Evolutionary conservation across 176 grass and related monocot genomes (phyloP).

Genomic region (Pontederia crassipes): DNA sequence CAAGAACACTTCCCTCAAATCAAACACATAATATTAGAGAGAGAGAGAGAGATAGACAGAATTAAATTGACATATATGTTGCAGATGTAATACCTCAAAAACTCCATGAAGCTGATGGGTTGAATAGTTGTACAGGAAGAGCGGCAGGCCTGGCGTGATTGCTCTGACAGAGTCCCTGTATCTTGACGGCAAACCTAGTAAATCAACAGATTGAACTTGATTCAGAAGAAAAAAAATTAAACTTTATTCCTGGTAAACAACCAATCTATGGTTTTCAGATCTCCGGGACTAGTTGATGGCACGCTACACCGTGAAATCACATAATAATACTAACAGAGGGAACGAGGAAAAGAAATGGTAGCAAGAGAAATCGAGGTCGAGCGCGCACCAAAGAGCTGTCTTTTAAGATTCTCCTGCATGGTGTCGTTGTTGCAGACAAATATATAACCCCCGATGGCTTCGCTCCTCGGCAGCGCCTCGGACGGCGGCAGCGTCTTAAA

Average conservation of each 20-base stretch:
- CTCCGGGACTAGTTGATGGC: neutral
- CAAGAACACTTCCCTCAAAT: neutral
- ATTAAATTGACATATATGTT: neutral
- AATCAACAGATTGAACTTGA: neutral
- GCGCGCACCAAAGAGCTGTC: conserved; percentile 81
- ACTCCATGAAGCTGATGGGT: conserved; percentile 96
- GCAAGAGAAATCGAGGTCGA: neutral
- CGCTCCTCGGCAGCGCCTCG: conserved; percentile 65
- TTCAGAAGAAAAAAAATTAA: too few species aligned
- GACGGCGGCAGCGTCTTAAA: conserved; percentile 93
- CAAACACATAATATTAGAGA: neutral
- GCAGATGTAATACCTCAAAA: conserved; percentile 54
- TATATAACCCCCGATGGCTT: conserved; percentile 89
- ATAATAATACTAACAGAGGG: too few species aligned
- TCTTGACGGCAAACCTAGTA: conserved; percentile 58
- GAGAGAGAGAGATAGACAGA: neutral
- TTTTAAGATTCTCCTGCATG: conserved; percentile 93
- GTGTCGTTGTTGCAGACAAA: conserved; percentile 99
- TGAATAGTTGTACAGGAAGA: conserved; percentile 99
- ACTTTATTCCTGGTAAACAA: too few species aligned
- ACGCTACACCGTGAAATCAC: too few species aligned
- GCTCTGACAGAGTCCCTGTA: conserved; percentile 94
- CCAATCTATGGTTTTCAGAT: too few species aligned
- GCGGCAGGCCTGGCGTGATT: conserved; percentile 78
- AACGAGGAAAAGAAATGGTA: neutral